phyloP scores from a whole-genome alignment of 2,329 filamentous ascomycete genomes.

The Nemania sp. region DNA sequence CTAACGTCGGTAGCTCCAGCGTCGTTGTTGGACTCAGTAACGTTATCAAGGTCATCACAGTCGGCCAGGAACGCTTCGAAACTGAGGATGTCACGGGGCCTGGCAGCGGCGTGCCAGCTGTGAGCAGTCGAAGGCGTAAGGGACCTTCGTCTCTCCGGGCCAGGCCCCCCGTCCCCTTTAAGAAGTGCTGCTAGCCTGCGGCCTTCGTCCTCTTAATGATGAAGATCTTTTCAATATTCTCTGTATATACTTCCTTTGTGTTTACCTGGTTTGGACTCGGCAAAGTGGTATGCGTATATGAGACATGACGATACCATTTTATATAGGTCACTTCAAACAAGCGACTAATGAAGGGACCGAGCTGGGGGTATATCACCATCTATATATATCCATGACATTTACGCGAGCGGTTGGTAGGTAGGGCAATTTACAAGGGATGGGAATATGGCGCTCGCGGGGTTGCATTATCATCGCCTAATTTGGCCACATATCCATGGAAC shows the following conservation, averaged over 20 bases:
- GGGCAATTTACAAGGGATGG: constrained; percentile 20
- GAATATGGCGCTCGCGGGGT: constrained; percentile 22
- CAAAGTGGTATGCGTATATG: constrained; percentile 18
- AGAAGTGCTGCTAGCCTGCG: constrained; percentile 24
- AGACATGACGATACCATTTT: constrained; percentile 23
- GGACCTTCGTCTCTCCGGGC: constrained; percentile 34
- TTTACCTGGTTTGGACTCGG: constrained; percentile 3
- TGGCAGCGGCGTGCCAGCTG: constrained; percentile 45
- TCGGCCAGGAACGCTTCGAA: constrained; percentile 69
- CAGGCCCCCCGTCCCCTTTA: constrained; percentile 18
- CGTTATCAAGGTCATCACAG: constrained; percentile 70
- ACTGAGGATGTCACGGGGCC: constrained; percentile 39
- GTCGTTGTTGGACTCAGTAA: constrained; percentile 75
- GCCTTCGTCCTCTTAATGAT: neutral
- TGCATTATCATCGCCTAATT: constrained; percentile 19
- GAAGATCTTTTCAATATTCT: constrained; percentile 10
- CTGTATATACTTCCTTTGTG: constrained; percentile 26
- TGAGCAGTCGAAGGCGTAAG: constrained; percentile 41
- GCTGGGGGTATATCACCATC: constrained; percentile 13
- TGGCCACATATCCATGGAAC: neutral
- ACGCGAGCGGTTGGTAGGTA: constrained; percentile 19
- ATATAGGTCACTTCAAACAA: constrained; percentile 7
- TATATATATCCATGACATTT: constrained; percentile 23
- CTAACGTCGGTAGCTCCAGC: constrained; percentile 64
- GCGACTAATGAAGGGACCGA: constrained; percentile 5